Percentiles rank a stretch among this genome's conserved stretches.
Evolutionary conservation across 2,329 filamentous ascomycete genomes (phyloP).

Genomic region (Diplodia mutila): DNA sequence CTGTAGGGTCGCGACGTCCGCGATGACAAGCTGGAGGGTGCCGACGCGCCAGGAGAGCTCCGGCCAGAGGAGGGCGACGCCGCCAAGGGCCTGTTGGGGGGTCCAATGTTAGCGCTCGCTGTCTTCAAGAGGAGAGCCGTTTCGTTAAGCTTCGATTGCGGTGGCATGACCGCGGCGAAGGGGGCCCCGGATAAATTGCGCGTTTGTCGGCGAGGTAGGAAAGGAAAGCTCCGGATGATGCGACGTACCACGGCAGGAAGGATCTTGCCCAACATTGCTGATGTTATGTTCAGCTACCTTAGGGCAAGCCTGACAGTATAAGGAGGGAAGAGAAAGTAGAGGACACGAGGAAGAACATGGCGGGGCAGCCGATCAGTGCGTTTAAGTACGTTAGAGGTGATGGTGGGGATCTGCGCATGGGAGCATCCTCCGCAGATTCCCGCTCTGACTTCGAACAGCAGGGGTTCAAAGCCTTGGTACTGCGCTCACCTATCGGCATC

Average conservation of each 20-base stretch:
- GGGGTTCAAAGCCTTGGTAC: neutral
- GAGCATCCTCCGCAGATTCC: neutral
- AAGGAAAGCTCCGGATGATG: neutral
- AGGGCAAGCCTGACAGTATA: neutral
- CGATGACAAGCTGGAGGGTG: constrained; percentile 14
- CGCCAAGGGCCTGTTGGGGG: constrained; percentile 9
- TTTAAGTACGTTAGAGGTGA: constrained; percentile 21
- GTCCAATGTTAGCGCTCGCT: neutral
- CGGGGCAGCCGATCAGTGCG: constrained; percentile 4
- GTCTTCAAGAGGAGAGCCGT: neutral
- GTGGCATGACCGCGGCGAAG: neutral
- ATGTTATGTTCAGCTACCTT: neutral
- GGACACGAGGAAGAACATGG: neutral
- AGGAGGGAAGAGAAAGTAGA: neutral
- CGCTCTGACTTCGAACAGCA: neutral
- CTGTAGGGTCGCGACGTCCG: constrained; percentile 28
- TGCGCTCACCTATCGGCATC: neutral
- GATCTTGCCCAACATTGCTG: constrained; percentile 22
- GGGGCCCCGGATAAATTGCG: neutral
- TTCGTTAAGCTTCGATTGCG: neutral
- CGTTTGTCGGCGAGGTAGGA: neutral
- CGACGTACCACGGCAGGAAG: constrained; percentile 22
- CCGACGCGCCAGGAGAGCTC: constrained; percentile 6
- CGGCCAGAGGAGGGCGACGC: constrained; percentile 20
- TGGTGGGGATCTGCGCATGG: constrained; percentile 12